A percentile compares a stretch with the other conserved stretches of the same genome.
Evolutionary conservation across 495 filamentous ascomycete genomes (phyloP).

Genomic region (Neurospora pannonica): DNA sequence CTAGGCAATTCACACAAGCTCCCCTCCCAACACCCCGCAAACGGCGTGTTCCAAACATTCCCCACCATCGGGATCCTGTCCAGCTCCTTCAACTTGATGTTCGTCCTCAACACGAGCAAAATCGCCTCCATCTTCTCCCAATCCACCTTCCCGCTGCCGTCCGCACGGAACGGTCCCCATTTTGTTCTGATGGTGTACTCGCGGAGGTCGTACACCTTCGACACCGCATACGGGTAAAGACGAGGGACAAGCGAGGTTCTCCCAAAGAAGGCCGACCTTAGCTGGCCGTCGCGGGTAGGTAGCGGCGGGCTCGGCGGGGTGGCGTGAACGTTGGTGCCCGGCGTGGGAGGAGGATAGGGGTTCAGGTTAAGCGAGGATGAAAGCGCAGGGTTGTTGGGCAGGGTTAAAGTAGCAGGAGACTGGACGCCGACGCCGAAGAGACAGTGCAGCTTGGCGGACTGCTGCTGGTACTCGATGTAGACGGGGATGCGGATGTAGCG

Average conservation of each 20-base stretch:
- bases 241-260: background rate
- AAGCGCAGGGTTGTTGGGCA: background rate
- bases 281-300: conserved; percentile 16
- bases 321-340: background rate
- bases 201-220: conserved; percentile 56
- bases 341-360: background rate
- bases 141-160: conserved; percentile 44
- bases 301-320: conserved; percentile 17
- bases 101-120: conserved; percentile 48
- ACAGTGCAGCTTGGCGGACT: conserved; percentile 53
- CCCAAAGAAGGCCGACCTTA: conserved; percentile 5
- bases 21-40: conserved; percentile 40
- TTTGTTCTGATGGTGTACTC: conserved; percentile 43
- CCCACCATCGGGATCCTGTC: conserved; percentile 32
- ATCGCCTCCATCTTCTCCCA: conserved; percentile 65
- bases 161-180: conserved; percentile 55
- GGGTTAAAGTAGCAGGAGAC: background rate
- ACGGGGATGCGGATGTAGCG: conserved; percentile 39
- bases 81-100: conserved; percentile 38
- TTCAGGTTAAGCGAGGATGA: background rate
- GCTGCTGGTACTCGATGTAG: conserved; percentile 32
- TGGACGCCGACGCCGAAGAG: conserved; percentile 39
- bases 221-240: conserved; percentile 46
- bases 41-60: conserved; percentile 42
- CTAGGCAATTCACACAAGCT: conserved; percentile 31